Evolutionary conservation across 2,329 filamentous ascomycete species (phyloP).

Genomic region (Didymella sp.): DNA sequence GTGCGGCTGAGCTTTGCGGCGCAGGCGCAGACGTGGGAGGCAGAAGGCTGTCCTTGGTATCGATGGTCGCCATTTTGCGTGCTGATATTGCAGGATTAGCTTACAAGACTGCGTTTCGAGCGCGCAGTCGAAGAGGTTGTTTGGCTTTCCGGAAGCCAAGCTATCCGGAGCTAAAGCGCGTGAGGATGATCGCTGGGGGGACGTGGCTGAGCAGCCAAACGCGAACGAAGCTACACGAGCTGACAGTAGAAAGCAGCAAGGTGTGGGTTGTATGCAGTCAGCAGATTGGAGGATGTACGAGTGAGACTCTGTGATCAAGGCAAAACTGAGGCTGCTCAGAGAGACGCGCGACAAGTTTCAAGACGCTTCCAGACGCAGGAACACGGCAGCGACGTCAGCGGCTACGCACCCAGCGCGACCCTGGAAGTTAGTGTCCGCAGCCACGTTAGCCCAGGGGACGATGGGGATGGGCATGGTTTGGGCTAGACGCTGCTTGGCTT

Average conservation of each 20-base stretch:
- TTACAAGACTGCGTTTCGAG: neutral
- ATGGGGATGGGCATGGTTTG: neutral
- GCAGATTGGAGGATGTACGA: constrained; percentile 3
- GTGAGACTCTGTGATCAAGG: constrained; percentile 17
- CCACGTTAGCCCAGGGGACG: constrained; percentile 5
- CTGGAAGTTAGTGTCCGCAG: constrained; percentile 21
- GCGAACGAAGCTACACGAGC: constrained; percentile 13
- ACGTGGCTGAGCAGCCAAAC: constrained; percentile 20
- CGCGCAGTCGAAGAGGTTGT: constrained; percentile 1
- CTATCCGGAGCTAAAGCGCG: constrained; percentile 30
- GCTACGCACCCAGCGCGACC: constrained; percentile 19
- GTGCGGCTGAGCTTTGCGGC: constrained; percentile 23
- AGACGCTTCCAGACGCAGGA: constrained; percentile 22
- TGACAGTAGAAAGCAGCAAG: neutral
- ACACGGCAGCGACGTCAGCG: constrained; percentile 39
- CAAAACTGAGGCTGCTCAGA: constrained; percentile 22
- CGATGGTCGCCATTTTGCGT: constrained; percentile 29
- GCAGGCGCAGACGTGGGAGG: constrained; percentile 16
- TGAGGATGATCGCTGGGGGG: constrained; percentile 21
- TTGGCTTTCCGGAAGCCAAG: constrained; percentile 26
- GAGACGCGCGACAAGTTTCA: constrained; percentile 28
- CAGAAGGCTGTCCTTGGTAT: constrained; percentile 20
- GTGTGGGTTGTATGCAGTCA: constrained; percentile 8
- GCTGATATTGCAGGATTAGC: neutral
- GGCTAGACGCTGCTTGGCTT: constrained; percentile 9